Conservation (phyloP, 2,329 filamentous ascomycete genomes). For the Cladophialophora exuberans region DNA sequence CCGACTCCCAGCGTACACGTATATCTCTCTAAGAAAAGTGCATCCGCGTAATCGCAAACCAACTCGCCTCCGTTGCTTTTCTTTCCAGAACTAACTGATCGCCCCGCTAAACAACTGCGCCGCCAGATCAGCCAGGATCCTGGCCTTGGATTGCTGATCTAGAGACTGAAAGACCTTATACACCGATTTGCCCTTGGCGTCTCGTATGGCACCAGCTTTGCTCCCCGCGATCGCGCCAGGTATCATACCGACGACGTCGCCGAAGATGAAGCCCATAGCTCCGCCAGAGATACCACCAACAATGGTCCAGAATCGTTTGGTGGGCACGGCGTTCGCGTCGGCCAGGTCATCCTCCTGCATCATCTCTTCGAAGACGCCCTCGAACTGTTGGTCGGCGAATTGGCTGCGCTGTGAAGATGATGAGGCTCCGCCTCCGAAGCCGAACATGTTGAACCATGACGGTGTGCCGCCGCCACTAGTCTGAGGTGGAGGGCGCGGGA, state of each 20-base stretch:
- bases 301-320: slow-evolving; percentile 81
- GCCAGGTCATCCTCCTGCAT: slow-evolving; percentile 82
- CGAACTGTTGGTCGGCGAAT: slow-evolving; percentile 79
- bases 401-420: slow-evolving; percentile 40
- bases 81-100: too few species aligned
- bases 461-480: slow-evolving; percentile 63
- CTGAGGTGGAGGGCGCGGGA: slow-evolving; percentile 32
- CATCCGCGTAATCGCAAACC: too few species aligned
- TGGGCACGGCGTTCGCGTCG: slow-evolving; percentile 61
- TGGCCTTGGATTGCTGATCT: slow-evolving; percentile 78
- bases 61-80: too few species aligned
- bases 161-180: slow-evolving; percentile 88
- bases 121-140: slow-evolving; percentile 80
- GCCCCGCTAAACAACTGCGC: slow-evolving; percentile 71
- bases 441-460: slow-evolving; percentile 73
- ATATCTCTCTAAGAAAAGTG: too few species aligned
- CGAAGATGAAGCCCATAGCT: slow-evolving; percentile 91
- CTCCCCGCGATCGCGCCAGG: slow-evolving; percentile 93
- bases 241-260: slow-evolving; percentile 84
- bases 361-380: slow-evolving; percentile 89
- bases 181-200: slow-evolving; percentile 92
- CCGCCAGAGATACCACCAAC: slow-evolving; percentile 85
- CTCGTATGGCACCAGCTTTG: slow-evolving; percentile 82
- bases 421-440: slow-evolving; percentile 53
- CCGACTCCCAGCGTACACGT: too few species aligned